These are phyloP conservation scores for Nicotiana attenuata DNA, from an alignment of 257 asterid species.

Conservation along the genomic window DNA sequence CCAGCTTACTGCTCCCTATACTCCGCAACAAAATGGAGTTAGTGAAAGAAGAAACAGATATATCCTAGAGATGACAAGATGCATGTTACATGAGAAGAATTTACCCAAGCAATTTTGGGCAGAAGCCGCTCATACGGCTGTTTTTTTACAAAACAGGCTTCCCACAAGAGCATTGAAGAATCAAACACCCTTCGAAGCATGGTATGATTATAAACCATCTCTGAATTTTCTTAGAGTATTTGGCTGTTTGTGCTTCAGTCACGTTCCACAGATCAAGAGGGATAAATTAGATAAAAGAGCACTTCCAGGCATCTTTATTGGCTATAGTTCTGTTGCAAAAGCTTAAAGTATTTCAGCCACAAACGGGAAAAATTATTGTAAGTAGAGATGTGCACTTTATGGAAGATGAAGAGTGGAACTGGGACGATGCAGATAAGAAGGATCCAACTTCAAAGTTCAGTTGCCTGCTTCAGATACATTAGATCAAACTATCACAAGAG, in stretches of 20 bases:
- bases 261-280: too few relatives aligned
- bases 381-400: conserved; percentile 9
- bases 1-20: not conserved
- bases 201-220: conserved; percentile 11
- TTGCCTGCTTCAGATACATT: too few relatives aligned
- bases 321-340: too few relatives aligned
- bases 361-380: not conserved
- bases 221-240: not conserved
- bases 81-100: conserved; percentile 3
- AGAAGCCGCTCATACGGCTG: not conserved
- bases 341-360: not conserved
- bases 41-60: not conserved
- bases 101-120: not conserved
- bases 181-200: conserved; percentile 2
- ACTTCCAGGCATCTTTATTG: too few relatives aligned
- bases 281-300: too few relatives aligned
- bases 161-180: not conserved
- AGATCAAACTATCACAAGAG: too few relatives aligned
- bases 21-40: conserved; percentile 18
- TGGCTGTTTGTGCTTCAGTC: too few relatives aligned
- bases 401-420: conserved; percentile 1
- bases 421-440: not conserved
- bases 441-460: not conserved
- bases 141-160: not conserved
- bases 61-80: conserved; percentile 1